Evolutionary conservation across 495 filamentous ascomycete genomes (phyloP), one percentile per base, ranked within the genome.

Genomic region (Chaetomium fimeti): DNA sequence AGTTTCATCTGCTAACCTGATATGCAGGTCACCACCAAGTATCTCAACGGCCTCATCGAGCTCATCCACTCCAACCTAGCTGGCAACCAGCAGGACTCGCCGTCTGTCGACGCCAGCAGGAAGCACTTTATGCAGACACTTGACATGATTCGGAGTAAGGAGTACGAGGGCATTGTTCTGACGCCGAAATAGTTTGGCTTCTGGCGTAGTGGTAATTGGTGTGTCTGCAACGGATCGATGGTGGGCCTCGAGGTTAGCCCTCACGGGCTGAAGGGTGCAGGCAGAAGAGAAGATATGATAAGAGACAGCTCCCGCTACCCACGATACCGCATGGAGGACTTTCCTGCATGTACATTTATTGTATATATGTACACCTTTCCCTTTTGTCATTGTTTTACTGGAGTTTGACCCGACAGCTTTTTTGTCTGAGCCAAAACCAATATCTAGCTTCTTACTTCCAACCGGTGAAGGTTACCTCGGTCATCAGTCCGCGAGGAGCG

Each of bases 21-120:
- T 11, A 1, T 18, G 5, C 60, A 92, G 89, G 90, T 98, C 40
- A 98, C 94, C 3, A 96, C 90, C 15, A 98, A 97, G 78, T 98
- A 98, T 73, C 83, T 98, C 56, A 98, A 98, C 72, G 94, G 94
- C 5, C 88, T 98, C 40, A 97, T 98, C 71, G 94, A 98, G 79
- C 86, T 98, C 63, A 98, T 98, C 66, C 93, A 98, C 76, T 95
- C 91, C 15, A 98, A 98, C 72, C 83, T 98, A 24, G 74, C 71
- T 59, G 87, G 89, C 66, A 92, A 88, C 63, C 91, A 89, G 70
- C 89, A 94, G 68, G 92, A 93, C 71, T 87, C 88, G 13, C 85
- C 87, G 5, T 84, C 83, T 36, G 83, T 97, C 20, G 95, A 98
- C 67, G 88, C 84, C 40, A 95, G 95, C 38, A 89, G 86, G 75